Evolutionary conservation across 2,329 filamentous ascomycete genomes (phyloP).

Genomic region (Trichoderma polysporum): DNA sequence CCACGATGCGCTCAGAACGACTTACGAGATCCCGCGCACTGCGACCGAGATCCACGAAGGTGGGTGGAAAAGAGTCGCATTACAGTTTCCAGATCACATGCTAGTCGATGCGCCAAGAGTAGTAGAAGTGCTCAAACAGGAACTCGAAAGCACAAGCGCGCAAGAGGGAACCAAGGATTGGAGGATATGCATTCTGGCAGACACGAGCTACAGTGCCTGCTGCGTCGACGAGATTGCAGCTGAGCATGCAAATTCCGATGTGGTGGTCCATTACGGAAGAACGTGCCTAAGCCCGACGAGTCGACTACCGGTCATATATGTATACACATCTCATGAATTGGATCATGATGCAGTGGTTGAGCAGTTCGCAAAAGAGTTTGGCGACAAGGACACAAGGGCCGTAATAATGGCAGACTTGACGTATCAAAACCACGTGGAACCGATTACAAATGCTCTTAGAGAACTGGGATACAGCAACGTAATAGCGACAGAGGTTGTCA

Average conservation of each 20-base stretch:
- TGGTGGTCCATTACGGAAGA: constrained; percentile 90
- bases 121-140: constrained; percentile 53
- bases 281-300: constrained; percentile 90
- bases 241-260: constrained; percentile 86
- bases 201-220: constrained; percentile 95
- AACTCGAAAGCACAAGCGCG: constrained; percentile 25
- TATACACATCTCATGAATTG: constrained; percentile 77
- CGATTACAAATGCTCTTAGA: constrained; percentile 55
- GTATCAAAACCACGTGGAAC: constrained; percentile 71
- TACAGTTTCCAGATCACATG: constrained; percentile 98
- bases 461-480: constrained; percentile 67
- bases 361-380: constrained; percentile 69
- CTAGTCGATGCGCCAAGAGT: constrained; percentile 81
- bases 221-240: constrained; percentile 97
- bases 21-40: constrained; percentile 85
- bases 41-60: constrained; percentile 70
- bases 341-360: constrained; percentile 56
- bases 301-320: constrained; percentile 81
- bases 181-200: constrained; percentile 79
- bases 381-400: constrained; percentile 61
- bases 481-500: constrained; percentile 68
- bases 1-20: constrained; percentile 69
- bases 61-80: constrained; percentile 72
- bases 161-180: constrained; percentile 23
- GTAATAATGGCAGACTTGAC: constrained; percentile 88